Evolutionary conservation across 495 filamentous ascomycete species (phyloP).

Genomic region (Neurospora tetrasperma): DNA sequence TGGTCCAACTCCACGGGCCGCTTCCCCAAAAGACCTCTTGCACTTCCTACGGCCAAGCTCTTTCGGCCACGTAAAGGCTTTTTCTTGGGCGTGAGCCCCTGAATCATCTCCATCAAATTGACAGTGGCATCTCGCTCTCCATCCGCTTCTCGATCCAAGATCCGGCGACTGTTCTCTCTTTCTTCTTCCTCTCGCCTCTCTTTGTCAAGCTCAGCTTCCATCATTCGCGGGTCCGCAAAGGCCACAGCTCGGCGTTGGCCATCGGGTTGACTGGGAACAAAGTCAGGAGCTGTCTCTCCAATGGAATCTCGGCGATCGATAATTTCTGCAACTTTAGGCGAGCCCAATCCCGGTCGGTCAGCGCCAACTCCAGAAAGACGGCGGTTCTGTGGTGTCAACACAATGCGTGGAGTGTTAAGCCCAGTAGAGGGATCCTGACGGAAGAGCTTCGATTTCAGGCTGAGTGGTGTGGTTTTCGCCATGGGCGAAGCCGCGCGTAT

Average conservation of each 20-base stretch:
- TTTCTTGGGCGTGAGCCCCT: conserved; percentile 68
- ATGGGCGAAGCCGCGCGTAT: conserved; percentile 15
- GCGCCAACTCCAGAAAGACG: conserved; percentile 65
- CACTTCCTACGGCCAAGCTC: conserved; percentile 66
- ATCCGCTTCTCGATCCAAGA: conserved; percentile 39
- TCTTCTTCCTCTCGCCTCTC: conserved; percentile 56
- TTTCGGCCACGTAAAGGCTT: conserved; percentile 56
- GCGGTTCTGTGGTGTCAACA: conserved; percentile 51
- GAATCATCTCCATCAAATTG: conserved; percentile 66
- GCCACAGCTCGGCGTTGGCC: conserved; percentile 38
- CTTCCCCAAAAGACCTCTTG: conserved; percentile 64
- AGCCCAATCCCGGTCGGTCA: conserved; percentile 67
- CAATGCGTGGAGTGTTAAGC: conserved; percentile 49
- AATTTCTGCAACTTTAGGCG: conserved; percentile 61
- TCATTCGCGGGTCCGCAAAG: conserved; percentile 55
- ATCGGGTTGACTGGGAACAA: conserved; percentile 38
- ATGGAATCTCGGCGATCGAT: conserved; percentile 66
- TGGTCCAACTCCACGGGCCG: conserved; percentile 58
- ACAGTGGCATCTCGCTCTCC: conserved; percentile 49
- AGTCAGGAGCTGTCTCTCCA: conserved; percentile 51
- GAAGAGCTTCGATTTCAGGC: conserved; percentile 39
- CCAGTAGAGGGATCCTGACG: conserved; percentile 48
- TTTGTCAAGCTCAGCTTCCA: conserved; percentile 59
- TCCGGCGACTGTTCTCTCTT: conserved; percentile 47
- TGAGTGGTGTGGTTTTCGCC: conserved; percentile 14